Evolutionary conservation across 164 flowering plant species (phyloP), one percentile per base, ranked within the genome.

Genomic region (Magnolia changhungtana): DNA sequence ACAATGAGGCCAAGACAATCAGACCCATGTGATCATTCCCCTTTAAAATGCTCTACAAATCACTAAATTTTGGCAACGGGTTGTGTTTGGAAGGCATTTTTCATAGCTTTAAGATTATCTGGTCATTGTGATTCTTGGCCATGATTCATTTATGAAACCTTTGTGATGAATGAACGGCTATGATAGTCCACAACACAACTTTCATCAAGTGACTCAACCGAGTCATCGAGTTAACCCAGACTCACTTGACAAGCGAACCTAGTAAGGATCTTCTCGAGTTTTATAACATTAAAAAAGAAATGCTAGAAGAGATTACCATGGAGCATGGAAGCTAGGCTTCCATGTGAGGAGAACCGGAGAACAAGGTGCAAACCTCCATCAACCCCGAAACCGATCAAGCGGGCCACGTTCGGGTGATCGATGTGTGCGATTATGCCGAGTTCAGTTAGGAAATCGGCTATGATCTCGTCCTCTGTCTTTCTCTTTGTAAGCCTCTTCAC

Each of bases 351-450:
- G 73, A 80, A 90, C 71, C 93, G 89, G 63, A 96, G 98, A 75
- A 96, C 95, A 50, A 96, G 89, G 80, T 91, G 90, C 72, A 96
- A 70, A 7, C 97, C 98, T 24, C 85, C 79, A 23, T 91, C 98
- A 11, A 88, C 81, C 8, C 98, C 83, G 71, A 87, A 96, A 0
- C 99, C 99, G 6, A 94, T 73, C 71, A 96, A 80, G 9, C 83
- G 87, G 19, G 97, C 98, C 0, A 92, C 91, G 77, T 96, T 93
- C 7, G 89, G 94, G 72, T 96, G 99, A 76, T 91, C 81, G 21
- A 93, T 87, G 72, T 96, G 99, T 7, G 97, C 98, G 23, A 96
- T 91, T 8, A 92, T 96, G 52, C 99, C 99, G 19, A 96, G 91
- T 84, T 96, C 99, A 6, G 97, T 82, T n/a, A 96, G 82, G 87